These are phyloP conservation scores for Colletotrichum shisoi DNA, from an alignment of 2,329 filamentous ascomycete genomes.

Conservation along the genomic window DNA sequence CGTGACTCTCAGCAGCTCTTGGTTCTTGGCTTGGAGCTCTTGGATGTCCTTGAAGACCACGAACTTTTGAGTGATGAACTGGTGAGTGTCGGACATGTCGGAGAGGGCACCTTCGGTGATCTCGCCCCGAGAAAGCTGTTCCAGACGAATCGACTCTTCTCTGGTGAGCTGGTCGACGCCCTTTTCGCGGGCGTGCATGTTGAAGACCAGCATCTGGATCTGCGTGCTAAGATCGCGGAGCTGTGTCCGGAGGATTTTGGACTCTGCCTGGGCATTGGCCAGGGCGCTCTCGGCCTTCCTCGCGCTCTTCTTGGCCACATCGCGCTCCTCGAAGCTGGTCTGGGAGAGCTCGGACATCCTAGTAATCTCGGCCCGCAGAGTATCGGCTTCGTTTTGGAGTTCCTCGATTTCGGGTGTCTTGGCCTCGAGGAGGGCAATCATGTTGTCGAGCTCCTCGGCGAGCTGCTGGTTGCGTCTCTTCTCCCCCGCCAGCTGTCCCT, in stretches of 20 bases:
- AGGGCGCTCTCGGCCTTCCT: constrained; percentile 81
- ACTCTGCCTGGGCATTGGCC: constrained; percentile 69
- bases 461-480: constrained; percentile 78
- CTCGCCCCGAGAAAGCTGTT: constrained; percentile 79
- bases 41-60: constrained; percentile 86
- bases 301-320: constrained; percentile 77
- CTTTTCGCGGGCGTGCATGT: constrained; percentile 82
- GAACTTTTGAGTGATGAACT: constrained; percentile 88
- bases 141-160: constrained; percentile 77
- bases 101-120: constrained; percentile 73
- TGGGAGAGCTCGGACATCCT: constrained; percentile 88
- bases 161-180: constrained; percentile 75
- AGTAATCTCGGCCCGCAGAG: constrained; percentile 79
- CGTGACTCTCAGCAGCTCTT: constrained; percentile 81
- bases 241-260: constrained; percentile 82
- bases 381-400: constrained; percentile 79
- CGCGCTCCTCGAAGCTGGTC: constrained; percentile 80
- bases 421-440: constrained; percentile 83
- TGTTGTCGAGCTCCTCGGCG: constrained; percentile 79
- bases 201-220: constrained; percentile 88
- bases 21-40: constrained; percentile 87
- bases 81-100: constrained; percentile 83
- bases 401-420: constrained; percentile 90
- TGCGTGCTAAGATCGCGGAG: constrained; percentile 89
- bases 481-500: constrained; percentile 77